phyloP scores from a whole-genome alignment of 495 filamentous ascomycete genomes.

The Penicillium flavigenum region DNA sequence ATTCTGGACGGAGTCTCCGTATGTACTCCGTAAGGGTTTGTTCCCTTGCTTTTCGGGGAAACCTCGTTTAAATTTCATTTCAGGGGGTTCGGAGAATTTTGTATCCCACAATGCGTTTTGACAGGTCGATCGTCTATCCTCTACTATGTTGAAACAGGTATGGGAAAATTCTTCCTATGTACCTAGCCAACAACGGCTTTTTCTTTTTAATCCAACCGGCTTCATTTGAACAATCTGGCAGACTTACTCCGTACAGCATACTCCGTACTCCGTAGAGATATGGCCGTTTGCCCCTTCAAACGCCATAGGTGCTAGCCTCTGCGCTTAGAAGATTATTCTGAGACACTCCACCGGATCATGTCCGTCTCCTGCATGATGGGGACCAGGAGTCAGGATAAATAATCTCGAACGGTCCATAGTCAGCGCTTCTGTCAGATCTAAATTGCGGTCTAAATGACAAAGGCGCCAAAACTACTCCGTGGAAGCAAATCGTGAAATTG shows the following conservation, averaged over 20 bases:
- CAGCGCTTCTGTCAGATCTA: background rate
- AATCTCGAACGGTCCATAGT: background rate
- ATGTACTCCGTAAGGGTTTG: slow-evolving; percentile 8
- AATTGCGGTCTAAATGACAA: slow-evolving; percentile 1
- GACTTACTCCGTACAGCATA: too few relatives aligned
- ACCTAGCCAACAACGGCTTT: background rate
- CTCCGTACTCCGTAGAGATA: too few relatives aligned
- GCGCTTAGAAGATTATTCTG: background rate
- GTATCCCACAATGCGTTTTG: background rate
- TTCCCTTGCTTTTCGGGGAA: slow-evolving; percentile 16
- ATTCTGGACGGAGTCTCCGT: too few relatives aligned
- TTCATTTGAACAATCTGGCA: background rate
- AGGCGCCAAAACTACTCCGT: background rate
- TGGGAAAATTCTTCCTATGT: too few relatives aligned
- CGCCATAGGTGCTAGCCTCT: background rate
- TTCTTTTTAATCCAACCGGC: background rate
- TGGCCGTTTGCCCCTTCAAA: background rate
- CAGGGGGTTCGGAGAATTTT: background rate
- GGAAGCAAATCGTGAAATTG: background rate
- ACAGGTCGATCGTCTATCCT: background rate
- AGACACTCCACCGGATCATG: slow-evolving; percentile 6
- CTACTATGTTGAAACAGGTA: too few relatives aligned
- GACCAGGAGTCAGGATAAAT: background rate
- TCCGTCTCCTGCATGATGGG: background rate
- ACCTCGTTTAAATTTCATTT: slow-evolving; percentile 14